These are phyloP conservation scores for Phalaenopsis equestris DNA, from an alignment of 106 monocot genomes.

Conservation along the genomic window DNA sequence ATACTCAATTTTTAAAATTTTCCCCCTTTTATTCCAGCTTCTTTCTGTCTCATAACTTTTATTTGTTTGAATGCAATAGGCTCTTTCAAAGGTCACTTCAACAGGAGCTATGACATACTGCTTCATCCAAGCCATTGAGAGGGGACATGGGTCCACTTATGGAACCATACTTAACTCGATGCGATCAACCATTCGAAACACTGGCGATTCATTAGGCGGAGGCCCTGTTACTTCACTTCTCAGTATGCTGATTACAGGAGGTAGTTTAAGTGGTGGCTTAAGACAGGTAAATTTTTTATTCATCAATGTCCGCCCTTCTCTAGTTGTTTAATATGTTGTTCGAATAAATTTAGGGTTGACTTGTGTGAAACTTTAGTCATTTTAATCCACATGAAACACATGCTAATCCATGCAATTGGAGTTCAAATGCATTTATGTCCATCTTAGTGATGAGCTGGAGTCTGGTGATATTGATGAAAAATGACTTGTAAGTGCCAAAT, in stretches of 20 bases:
- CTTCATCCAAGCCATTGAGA: slow-evolving; percentile 86
- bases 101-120: slow-evolving; percentile 92
- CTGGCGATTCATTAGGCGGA: slow-evolving; percentile 24
- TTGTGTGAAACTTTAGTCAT: background rate
- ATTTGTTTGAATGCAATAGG: slow-evolving; percentile 28
- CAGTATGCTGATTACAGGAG: slow-evolving; percentile 67
- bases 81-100: slow-evolving; percentile 60
- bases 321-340: background rate
- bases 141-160: slow-evolving; percentile 66
- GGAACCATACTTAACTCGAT: slow-evolving; percentile 81
- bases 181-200: slow-evolving; percentile 49
- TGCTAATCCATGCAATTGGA: background rate
- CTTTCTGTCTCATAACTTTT: background rate
- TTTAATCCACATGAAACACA: background rate
- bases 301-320: background rate
- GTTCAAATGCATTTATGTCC: background rate
- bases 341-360: background rate
- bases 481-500: background rate
- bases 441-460: background rate
- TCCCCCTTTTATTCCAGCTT: background rate
- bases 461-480: background rate
- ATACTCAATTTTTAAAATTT: background rate
- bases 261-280: slow-evolving; percentile 41
- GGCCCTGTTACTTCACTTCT: slow-evolving; percentile 50
- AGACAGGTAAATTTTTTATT: slow-evolving; percentile 41